Percentiles rank a stretch among this genome's conserved stretches.
Conservation (phyloP, 78 protist genomes). For the Tieghemostelium lacteum region DNA sequence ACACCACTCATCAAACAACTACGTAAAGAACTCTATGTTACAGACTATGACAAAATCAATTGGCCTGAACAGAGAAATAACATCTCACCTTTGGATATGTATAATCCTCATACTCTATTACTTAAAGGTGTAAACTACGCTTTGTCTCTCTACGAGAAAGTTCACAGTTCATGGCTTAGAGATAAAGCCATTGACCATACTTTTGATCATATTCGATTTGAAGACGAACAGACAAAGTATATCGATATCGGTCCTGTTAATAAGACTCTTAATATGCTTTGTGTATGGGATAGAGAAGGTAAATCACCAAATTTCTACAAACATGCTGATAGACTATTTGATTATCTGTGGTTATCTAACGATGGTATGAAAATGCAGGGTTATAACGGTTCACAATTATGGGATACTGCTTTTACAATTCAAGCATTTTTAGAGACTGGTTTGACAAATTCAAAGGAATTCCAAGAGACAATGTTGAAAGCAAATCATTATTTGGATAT, state of each 20-base stretch:
- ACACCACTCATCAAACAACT: conserved; percentile 43
- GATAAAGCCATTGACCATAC: conserved; percentile 46
- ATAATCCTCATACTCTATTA: conserved; percentile 78
- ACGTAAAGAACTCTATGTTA: conserved; percentile 79
- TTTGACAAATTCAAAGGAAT: conserved; percentile 31
- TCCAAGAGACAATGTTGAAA: conserved; percentile 17
- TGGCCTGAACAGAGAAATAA: conserved; percentile 77
- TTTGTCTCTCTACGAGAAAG: conserved; percentile 77
- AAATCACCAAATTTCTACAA: conserved; percentile 45
- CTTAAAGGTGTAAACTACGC: conserved; percentile 41
- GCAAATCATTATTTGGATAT: conserved; percentile 87
- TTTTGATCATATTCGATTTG: conserved; percentile 83
- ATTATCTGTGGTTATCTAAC: conserved; percentile 92
- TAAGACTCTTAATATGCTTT: conserved; percentile 88
- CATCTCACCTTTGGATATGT: conserved; percentile 74
- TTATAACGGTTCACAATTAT: conserved; percentile 97
- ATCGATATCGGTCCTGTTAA: conserved; percentile 96
- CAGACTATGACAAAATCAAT: conserved; percentile 66
- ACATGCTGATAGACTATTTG: conserved; percentile 89
- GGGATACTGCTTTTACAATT: conserved; percentile 95
- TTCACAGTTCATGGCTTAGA: conserved; percentile 63
- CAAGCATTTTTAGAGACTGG: conserved; percentile 89
- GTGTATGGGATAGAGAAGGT: conserved; percentile 80
- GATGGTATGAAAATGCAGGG: conserved; percentile 97
- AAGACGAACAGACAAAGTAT: conserved; percentile 92